Percentiles rank a stretch among this genome's conserved stretches.
Conservation (phyloP, 2,329 filamentous ascomycete genomes). For the Paecilomyces niveus region DNA sequence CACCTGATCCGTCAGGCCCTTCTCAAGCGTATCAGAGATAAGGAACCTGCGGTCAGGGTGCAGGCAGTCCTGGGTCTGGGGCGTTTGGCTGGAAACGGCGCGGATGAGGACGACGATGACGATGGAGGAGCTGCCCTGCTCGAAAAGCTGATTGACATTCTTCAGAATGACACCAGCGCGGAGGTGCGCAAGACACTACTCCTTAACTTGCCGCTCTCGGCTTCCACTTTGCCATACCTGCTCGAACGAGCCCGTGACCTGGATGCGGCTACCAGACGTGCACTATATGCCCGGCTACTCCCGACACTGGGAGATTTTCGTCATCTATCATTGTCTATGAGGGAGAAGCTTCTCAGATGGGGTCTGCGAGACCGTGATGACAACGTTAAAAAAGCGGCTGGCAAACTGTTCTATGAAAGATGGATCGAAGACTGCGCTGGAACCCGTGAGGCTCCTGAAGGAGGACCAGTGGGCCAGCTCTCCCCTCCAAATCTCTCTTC, state of each 20-base stretch:
- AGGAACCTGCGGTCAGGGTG: slow-evolving; percentile 83
- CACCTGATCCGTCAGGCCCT: slow-evolving; percentile 71
- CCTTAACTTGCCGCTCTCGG: slow-evolving; percentile 80
- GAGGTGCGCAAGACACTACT: slow-evolving; percentile 86
- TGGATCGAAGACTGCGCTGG: slow-evolving; percentile 96
- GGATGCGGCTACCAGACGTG: slow-evolving; percentile 74
- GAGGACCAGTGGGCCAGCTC: slow-evolving; percentile 37
- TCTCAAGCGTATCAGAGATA: slow-evolving; percentile 81
- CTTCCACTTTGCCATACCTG: slow-evolving; percentile 74
- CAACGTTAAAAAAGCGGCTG: slow-evolving; percentile 84
- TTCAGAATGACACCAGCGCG: slow-evolving; percentile 90
- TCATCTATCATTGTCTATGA: slow-evolving; percentile 84
- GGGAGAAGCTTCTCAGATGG: slow-evolving; percentile 93
- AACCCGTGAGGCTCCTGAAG: slow-evolving; percentile 50
- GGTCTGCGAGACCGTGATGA: slow-evolving; percentile 90
- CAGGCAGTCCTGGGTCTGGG: slow-evolving; percentile 90
- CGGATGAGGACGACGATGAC: slow-evolving; percentile 63
- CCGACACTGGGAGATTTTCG: slow-evolving; percentile 90
- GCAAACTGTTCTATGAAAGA: slow-evolving; percentile 82
- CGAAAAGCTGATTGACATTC: slow-evolving; percentile 74
- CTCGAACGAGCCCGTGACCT: slow-evolving; percentile 86
- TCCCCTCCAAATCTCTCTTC: slow-evolving; percentile 69
- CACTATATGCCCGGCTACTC: slow-evolving; percentile 78
- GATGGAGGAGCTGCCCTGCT: slow-evolving; percentile 61
- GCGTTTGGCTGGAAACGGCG: slow-evolving; percentile 68